phyloP scores from a whole-genome alignment of 805 yeast species.

The Starmerella cellae region DNA sequence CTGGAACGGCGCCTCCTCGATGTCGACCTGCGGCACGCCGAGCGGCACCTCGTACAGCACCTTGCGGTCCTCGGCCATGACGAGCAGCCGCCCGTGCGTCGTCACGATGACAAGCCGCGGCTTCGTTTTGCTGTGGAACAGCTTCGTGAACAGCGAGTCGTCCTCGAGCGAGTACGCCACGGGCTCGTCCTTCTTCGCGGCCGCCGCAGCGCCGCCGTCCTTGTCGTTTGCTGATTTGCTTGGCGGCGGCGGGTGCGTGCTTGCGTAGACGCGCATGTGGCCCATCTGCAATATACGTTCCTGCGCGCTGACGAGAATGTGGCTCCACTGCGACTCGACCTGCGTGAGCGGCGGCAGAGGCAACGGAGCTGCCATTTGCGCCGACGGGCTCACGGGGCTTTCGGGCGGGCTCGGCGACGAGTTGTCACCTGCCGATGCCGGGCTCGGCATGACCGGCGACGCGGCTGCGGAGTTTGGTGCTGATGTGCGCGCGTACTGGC shows the following conservation, averaged over 20 bases:
- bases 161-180: slow-evolving; percentile 18
- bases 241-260: slow-evolving; percentile 14
- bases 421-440: not conserved
- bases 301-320: slow-evolving; percentile 31
- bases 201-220: not conserved
- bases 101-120: slow-evolving; percentile 27
- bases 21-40: slow-evolving; percentile 25
- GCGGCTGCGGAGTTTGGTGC: not conserved
- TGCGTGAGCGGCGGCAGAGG: slow-evolving; percentile 32
- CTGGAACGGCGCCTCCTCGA: slow-evolving; percentile 27
- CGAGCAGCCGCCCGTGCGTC: slow-evolving; percentile 26
- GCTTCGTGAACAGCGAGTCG: slow-evolving; percentile 22
- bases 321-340: slow-evolving; percentile 38
- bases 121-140: slow-evolving; percentile 23
- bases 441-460: not conserved
- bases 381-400: not conserved
- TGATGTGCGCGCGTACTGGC: not conserved
- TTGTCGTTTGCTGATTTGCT: not conserved
- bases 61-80: slow-evolving; percentile 25
- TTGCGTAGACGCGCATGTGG: slow-evolving; percentile 25
- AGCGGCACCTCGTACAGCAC: slow-evolving; percentile 26
- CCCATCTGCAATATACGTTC: slow-evolving; percentile 39
- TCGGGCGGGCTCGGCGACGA: slow-evolving; percentile 4
- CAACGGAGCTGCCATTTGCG: not conserved
- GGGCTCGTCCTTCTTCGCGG: too few species aligned